A percentile compares a stretch with the other conserved stretches of the same genome.
These are phyloP conservation scores for Exophiala bonariae DNA, from an alignment of 2,329 filamentous ascomycete genomes.

Conservation along the genomic window DNA sequence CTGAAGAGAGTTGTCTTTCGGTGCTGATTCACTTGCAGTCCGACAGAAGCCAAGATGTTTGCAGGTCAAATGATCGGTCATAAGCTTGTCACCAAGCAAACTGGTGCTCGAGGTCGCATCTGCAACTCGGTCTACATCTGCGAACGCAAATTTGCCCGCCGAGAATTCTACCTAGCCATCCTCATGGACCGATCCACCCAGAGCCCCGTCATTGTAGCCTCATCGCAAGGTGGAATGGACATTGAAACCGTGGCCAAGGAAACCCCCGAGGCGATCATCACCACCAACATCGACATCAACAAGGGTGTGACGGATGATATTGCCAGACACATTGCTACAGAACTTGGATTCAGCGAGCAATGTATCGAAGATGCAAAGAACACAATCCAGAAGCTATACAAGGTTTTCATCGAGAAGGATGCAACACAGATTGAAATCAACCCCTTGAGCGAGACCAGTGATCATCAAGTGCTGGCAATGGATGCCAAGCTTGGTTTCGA, in stretches of 20 bases:
- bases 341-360: conserved; percentile 96
- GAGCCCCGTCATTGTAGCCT: conserved; percentile 92
- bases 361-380: conserved; percentile 94
- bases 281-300: conserved; percentile 91
- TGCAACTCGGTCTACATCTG: conserved; percentile 99
- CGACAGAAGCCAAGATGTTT: conserved; percentile 94
- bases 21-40: conserved; percentile 44
- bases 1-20: background rate
- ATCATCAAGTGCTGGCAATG: conserved; percentile 98
- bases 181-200: conserved; percentile 96
- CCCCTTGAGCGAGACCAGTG: conserved; percentile 94
- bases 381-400: conserved; percentile 98
- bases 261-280: conserved; percentile 91
- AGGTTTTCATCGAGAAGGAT: conserved; percentile 97
- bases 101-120: conserved; percentile 85
- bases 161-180: conserved; percentile 98
- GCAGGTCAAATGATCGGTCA: conserved; percentile 99
- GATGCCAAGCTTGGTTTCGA: conserved; percentile 99
- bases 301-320: conserved; percentile 93
- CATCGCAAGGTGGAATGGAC: conserved; percentile 98
- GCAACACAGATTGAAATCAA: conserved; percentile 99
- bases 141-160: conserved; percentile 98
- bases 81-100: conserved; percentile 99
- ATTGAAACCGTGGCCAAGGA: conserved; percentile 99
- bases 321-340: conserved; percentile 80